A percentile compares a stretch with the other conserved stretches of the same genome.
Conservation (phyloP, 768 basidiomycete species). For the Naganishia randhawae region DNA sequence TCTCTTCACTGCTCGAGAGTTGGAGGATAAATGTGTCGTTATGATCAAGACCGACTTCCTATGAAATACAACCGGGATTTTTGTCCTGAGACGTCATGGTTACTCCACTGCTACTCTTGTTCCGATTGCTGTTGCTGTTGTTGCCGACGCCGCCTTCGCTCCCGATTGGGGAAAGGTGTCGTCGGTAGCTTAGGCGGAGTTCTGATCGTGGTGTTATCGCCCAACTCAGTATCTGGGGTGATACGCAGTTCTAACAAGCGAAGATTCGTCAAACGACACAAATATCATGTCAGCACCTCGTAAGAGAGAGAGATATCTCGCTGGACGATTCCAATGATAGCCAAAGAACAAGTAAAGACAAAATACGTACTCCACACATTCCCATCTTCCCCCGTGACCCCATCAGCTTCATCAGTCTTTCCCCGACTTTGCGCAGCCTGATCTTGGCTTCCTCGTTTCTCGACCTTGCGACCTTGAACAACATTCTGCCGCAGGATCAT, state of each 20-base stretch:
- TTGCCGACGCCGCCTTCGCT: slow-evolving; percentile 30
- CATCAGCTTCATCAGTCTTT: slow-evolving; percentile 11
- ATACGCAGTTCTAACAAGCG: slow-evolving; percentile 61
- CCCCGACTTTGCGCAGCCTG: not conserved
- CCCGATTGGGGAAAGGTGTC: slow-evolving; percentile 47
- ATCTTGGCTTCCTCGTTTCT: slow-evolving; percentile 37
- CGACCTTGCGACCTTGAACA: slow-evolving; percentile 67
- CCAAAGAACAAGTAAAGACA: not conserved
- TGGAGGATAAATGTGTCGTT: not conserved
- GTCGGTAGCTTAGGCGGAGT: slow-evolving; percentile 52
- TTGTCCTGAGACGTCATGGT: no score
- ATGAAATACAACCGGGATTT: not conserved
- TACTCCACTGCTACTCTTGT: not conserved
- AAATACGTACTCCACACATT: slow-evolving; percentile 21
- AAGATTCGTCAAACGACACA: not conserved
- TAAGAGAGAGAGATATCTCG: not conserved
- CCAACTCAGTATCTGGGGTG: slow-evolving; percentile 77
- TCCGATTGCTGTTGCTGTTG: slow-evolving; percentile 3
- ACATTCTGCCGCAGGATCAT: slow-evolving; percentile 72
- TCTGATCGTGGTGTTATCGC: slow-evolving; percentile 76
- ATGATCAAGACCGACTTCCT: not conserved
- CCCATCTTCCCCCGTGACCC: slow-evolving; percentile 16
- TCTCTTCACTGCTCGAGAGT: not conserved
- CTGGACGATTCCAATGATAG: not conserved
- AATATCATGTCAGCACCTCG: not conserved